Evolutionary conservation across 345 rosid genomes (phyloP).

Genomic region (Turritis glabra): DNA sequence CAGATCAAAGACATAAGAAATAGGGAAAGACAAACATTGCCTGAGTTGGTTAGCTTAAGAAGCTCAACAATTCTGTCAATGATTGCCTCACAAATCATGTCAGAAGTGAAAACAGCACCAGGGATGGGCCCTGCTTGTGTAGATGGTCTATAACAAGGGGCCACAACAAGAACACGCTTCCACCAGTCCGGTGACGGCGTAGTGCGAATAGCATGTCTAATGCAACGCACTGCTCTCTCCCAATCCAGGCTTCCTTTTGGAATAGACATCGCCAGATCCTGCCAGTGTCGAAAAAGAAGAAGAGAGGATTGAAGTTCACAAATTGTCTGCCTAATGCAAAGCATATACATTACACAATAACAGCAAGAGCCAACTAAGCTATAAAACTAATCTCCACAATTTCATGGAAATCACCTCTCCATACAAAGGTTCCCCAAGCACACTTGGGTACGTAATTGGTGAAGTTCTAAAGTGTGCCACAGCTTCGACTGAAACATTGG

Average conservation of each 20-base stretch:
- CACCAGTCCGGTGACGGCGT: conserved; percentile 99
- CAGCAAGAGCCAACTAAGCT: conserved; percentile 13
- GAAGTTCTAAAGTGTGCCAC: conserved; percentile 72
- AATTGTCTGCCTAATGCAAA: conserved; percentile 8
- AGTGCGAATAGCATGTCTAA: conserved; percentile 91
- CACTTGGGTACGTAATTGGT: conserved; percentile 96
- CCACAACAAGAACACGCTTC: conserved; percentile 96
- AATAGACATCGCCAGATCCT: conserved; percentile 93
- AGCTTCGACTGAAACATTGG: conserved; percentile 71
- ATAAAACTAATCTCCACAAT: background rate
- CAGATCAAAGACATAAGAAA: conserved; percentile 18
- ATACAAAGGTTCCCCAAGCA: conserved; percentile 92
- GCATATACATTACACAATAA: conserved; percentile 8
- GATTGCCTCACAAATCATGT: conserved; percentile 94
- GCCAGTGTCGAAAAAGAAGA: conserved; percentile 7
- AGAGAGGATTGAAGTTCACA: conserved; percentile 16
- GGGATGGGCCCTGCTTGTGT: conserved; percentile 71
- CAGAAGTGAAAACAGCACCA: conserved; percentile 89
- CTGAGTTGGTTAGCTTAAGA: conserved; percentile 89
- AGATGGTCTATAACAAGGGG: conserved; percentile 74
- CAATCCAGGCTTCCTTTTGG: conserved; percentile 96
- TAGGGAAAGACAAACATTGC: conserved; percentile 48
- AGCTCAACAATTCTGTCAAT: conserved; percentile 92
- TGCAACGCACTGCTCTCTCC: conserved; percentile 98
- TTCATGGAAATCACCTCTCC: conserved; percentile 75